These are phyloP conservation scores for Mycena filopes DNA, from an alignment of 768 basidiomycete species.

Conservation along the genomic window DNA sequence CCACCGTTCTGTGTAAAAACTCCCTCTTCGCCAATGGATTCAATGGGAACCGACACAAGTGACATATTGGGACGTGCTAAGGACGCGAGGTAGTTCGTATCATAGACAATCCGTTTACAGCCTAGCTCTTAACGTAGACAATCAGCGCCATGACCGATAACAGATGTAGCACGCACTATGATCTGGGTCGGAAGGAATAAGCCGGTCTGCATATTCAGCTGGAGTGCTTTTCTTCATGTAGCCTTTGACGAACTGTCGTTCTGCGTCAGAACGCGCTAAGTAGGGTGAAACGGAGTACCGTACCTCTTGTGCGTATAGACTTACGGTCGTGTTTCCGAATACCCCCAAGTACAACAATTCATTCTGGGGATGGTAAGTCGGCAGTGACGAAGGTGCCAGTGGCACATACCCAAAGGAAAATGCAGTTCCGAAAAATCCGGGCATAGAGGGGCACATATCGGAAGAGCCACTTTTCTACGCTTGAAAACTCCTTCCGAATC, in stretches of 20 bases:
- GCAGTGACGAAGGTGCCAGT: too few relatives aligned
- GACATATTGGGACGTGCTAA: slow-evolving; percentile 64
- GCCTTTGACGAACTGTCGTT: background rate
- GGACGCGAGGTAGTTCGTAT: slow-evolving; percentile 66
- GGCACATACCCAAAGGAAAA: slow-evolving; percentile 27
- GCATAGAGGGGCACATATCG: slow-evolving; percentile 21
- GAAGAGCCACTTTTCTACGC: slow-evolving; percentile 7
- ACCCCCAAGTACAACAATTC: slow-evolving; percentile 22
- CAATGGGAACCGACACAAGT: slow-evolving; percentile 60
- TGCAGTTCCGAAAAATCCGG: slow-evolving; percentile 25
- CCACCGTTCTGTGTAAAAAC: slow-evolving; percentile 55
- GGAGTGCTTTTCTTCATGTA: slow-evolving; percentile 13
- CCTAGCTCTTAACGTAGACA: slow-evolving; percentile 55
- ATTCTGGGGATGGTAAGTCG: background rate
- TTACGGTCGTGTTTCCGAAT: slow-evolving; percentile 9
- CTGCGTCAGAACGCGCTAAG: slow-evolving; percentile 35
- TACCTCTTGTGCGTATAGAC: slow-evolving; percentile 12
- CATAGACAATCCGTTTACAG: slow-evolving; percentile 72
- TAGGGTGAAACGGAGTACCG: slow-evolving; percentile 26
- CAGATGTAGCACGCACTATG: slow-evolving; percentile 25
- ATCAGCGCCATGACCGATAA: background rate
- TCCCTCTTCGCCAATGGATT: slow-evolving; percentile 60
- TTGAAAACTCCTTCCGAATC: slow-evolving; percentile 32
- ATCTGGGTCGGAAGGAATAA: slow-evolving; percentile 48
- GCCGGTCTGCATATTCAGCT: slow-evolving; percentile 4